Percentiles rank a stretch among this genome's conserved stretches.
Evolutionary conservation across 2,329 filamentous ascomycete species (phyloP).

Genomic region (Diaporthe sp.): DNA sequence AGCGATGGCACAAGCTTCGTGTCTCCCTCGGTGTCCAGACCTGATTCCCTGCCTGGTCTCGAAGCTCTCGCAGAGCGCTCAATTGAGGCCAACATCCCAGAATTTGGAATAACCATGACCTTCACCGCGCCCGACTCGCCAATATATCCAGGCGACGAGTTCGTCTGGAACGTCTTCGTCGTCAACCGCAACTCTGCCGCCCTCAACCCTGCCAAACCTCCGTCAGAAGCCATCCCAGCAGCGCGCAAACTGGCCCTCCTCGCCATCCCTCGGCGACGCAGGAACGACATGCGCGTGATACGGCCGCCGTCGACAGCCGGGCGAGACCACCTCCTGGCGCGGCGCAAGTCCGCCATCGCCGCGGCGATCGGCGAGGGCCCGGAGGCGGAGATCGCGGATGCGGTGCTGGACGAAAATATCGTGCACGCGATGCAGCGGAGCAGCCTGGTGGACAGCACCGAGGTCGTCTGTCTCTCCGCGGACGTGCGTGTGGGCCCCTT

Average conservation of each 20-base stretch:
- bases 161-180: conserved; percentile 81
- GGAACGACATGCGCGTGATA: conserved; percentile 67
- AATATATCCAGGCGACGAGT: conserved; percentile 75
- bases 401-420: conserved; percentile 79
- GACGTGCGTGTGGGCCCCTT: conserved; percentile 82
- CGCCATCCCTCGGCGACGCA: conserved; percentile 75
- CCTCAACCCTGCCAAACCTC: conserved; percentile 49
- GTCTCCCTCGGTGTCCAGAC: conserved; percentile 69
- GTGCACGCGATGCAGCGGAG: conserved; percentile 80
- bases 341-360: conserved; percentile 48
- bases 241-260: conserved; percentile 78
- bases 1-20: conserved; percentile 69
- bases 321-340: conserved; percentile 49
- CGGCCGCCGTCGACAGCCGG: conserved; percentile 69
- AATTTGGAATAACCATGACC: conserved; percentile 82
- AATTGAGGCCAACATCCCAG: conserved; percentile 62
- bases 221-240: conserved; percentile 52
- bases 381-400: conserved; percentile 66
- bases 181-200: conserved; percentile 74
- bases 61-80: conserved; percentile 65
- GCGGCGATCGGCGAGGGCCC: conserved; percentile 39
- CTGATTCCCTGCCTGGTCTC: conserved; percentile 72
- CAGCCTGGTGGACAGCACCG: conserved; percentile 73
- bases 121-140: conserved; percentile 73
- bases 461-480: conserved; percentile 81